Percentiles rank a stretch among this genome's conserved stretches.
Conservation (phyloP, 352 stramenopile species). For the Peronospora farinosa region DNA sequence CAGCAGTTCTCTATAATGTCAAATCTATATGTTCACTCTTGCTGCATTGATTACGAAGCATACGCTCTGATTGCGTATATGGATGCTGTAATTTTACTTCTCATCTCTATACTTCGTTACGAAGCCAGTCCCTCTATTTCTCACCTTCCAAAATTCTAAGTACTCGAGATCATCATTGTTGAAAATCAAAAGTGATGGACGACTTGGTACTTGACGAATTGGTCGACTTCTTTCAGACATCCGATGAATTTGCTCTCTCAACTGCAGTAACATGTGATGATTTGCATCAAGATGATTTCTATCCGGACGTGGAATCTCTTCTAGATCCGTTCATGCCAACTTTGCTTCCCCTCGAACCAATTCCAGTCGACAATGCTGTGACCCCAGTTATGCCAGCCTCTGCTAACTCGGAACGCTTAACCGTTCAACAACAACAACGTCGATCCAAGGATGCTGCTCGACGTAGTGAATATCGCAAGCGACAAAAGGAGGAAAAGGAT, state of each 20-base stretch:
- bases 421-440: slow-evolving; percentile 2
- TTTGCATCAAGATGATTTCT: slow-evolving; percentile 1
- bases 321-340: not conserved
- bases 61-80: too few species aligned
- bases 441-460: slow-evolving; percentile 28
- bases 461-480: slow-evolving; percentile 32
- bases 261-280: slow-evolving; percentile 6
- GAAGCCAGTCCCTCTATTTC: slow-evolving; percentile 15
- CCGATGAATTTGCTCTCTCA: slow-evolving; percentile 16
- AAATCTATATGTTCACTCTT: too few species aligned
- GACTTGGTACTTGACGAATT: slow-evolving; percentile 24
- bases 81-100: too few species aligned
- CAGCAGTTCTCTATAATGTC: too few species aligned
- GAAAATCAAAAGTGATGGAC: slow-evolving; percentile 14
- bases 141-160: too few species aligned
- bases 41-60: too few species aligned
- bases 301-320: not conserved
- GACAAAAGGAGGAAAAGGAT: slow-evolving; percentile 33
- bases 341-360: not conserved
- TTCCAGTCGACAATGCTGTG: not conserved
- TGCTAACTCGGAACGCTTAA: not conserved
- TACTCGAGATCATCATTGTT: slow-evolving; percentile 12
- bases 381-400: not conserved
- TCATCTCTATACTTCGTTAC: too few species aligned
- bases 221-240: slow-evolving; percentile 22